Evolutionary conservation across 495 filamentous ascomycete genomes (phyloP).

Genomic region (Penicillium nucicola): DNA sequence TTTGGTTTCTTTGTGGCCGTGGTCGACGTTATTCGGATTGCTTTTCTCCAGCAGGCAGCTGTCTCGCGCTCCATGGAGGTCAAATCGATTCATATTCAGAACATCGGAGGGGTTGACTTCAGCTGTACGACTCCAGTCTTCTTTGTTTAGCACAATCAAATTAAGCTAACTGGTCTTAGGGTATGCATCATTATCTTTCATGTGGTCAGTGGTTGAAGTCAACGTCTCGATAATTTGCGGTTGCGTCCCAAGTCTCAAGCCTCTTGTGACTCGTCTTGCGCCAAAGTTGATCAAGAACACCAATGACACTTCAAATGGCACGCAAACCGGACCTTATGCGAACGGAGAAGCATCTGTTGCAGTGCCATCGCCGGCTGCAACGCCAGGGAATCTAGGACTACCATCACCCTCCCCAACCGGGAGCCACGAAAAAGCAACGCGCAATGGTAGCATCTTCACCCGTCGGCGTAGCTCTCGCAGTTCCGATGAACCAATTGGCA

Average conservation of each 20-base stretch:
- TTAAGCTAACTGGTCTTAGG: conserved; percentile 27
- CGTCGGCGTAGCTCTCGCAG: conserved; percentile 8
- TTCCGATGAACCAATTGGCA: conserved; percentile 19
- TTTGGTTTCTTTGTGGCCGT: conserved; percentile 83
- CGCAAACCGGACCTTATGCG: conserved; percentile 10
- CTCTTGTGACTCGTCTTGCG: conserved; percentile 70
- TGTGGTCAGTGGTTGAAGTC: conserved; percentile 92
- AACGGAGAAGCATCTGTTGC: conserved; percentile 13
- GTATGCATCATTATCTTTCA: conserved; percentile 80
- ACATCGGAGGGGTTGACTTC: conserved; percentile 43
- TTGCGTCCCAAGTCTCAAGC: conserved; percentile 86
- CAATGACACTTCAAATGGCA: conserved; percentile 27
- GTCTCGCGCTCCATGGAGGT: conserved; percentile 30
- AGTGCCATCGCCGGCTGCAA: conserved; percentile 9
- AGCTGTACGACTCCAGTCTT: conserved; percentile 41
- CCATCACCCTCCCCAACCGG: conserved; percentile 6
- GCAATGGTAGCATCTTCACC: conserved; percentile 2
- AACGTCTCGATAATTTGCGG: conserved; percentile 85
- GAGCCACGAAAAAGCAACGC: conserved; percentile 12
- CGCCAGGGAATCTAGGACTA: background rate
- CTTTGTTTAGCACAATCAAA: background rate
- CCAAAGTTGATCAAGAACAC: conserved; percentile 64
- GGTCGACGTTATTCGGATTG: conserved; percentile 85
- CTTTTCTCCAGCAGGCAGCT: conserved; percentile 77
- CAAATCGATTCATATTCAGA: conserved; percentile 32